Conservation (phyloP, 495 filamentous ascomycete genomes). For the Penicillium nucicola region DNA sequence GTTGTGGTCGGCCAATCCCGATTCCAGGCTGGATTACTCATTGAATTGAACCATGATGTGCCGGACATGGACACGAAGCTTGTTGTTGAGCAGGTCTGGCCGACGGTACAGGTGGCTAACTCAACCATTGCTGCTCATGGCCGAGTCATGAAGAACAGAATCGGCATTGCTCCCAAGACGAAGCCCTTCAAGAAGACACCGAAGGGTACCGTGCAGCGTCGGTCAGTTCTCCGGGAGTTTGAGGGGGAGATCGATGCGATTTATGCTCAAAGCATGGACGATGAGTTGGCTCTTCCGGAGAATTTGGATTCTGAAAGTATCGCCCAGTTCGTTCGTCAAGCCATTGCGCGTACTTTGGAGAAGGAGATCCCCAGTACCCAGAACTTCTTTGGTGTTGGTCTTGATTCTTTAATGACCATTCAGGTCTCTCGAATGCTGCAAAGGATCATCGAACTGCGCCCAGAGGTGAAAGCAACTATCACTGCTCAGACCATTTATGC, state of each 20-base stretch:
- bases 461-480: constrained; percentile 6
- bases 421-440: constrained; percentile 22
- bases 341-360: constrained; percentile 11
- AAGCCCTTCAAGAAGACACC: constrained; percentile 53
- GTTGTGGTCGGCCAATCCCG: constrained; percentile 34
- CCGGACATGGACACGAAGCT: constrained; percentile 24
- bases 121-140: constrained; percentile 29
- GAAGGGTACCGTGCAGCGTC: constrained; percentile 47
- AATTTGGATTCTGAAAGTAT: constrained; percentile 8
- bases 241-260: constrained; percentile 25
- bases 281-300: constrained; percentile 12
- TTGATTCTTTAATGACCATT: constrained; percentile 36
- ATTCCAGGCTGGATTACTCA: constrained; percentile 33
- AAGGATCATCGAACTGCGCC: constrained; percentile 8
- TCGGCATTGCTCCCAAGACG: constrained; percentile 34
- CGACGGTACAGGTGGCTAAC: constrained; percentile 47
- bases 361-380: constrained; percentile 9
- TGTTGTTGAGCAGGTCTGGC: constrained; percentile 38
- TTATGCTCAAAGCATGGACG: constrained; percentile 17
- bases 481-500: constrained; percentile 27
- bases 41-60: constrained; percentile 24
- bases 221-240: constrained; percentile 19
- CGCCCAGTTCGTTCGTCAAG: constrained; percentile 1
- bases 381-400: constrained; percentile 24
- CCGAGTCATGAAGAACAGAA: constrained; percentile 22